Evolutionary conservation across 1,139 yeast species (phyloP).

Genomic region (Yamadazyma kanchanaburiensis): DNA sequence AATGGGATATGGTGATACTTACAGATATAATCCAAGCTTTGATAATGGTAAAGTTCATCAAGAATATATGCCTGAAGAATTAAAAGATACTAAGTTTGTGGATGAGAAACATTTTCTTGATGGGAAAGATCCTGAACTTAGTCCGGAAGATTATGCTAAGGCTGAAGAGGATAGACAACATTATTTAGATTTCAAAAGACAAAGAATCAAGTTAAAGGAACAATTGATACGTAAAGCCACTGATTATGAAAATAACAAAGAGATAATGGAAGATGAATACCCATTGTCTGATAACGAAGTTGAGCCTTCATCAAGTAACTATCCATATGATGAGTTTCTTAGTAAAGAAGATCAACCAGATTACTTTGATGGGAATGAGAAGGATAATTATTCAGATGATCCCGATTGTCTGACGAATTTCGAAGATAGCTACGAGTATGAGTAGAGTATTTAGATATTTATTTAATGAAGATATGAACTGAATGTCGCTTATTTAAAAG

Average conservation of each 20-base stretch:
- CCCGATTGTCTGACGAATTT: constrained; percentile 33
- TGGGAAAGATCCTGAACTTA: constrained; percentile 24
- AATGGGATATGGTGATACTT: constrained; percentile 77
- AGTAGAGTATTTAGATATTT: too few relatives aligned
- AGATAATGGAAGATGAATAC: constrained; percentile 1
- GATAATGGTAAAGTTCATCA: constrained; percentile 72
- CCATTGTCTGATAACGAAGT: constrained; percentile 2
- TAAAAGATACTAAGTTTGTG: constrained; percentile 32
- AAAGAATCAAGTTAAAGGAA: constrained; percentile 12
- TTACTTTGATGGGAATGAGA: constrained; percentile 35
- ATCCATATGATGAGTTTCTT: constrained; percentile 34
- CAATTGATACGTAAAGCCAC: constrained; percentile 8
- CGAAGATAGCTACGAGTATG: constrained; percentile 24
- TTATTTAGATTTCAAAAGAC: constrained; percentile 26
- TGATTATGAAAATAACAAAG: neutral
- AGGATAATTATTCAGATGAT: constrained; percentile 32
- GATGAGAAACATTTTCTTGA: constrained; percentile 37
- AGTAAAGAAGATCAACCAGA: constrained; percentile 37
- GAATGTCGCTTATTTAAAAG: too few relatives aligned
- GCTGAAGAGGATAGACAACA: constrained; percentile 22
- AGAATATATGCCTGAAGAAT: constrained; percentile 59
- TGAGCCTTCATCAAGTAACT: constrained; percentile 8
- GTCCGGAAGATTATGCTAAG: constrained; percentile 16
- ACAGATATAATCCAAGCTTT: constrained; percentile 84
- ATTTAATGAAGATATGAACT: too few relatives aligned